phyloP scores from a whole-genome alignment of 2,329 filamentous ascomycete genomes.

The Didymella pinodella region DNA sequence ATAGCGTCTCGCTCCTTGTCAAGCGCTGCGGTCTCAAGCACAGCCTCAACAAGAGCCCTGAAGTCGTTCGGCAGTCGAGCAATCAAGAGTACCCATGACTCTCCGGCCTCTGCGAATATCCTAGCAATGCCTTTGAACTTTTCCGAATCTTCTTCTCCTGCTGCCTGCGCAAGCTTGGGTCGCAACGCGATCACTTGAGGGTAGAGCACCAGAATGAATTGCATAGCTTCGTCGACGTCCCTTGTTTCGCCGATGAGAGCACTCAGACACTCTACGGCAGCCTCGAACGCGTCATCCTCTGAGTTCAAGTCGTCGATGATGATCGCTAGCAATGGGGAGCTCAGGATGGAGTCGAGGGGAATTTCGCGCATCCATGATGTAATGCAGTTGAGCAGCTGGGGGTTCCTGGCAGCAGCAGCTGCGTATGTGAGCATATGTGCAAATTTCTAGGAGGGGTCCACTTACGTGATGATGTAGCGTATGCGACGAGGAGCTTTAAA shows the following conservation, averaged over 20 bases:
- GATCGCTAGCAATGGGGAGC: slow-evolving; percentile 82
- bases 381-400: slow-evolving; percentile 91
- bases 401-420: slow-evolving; percentile 80
- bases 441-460: slow-evolving; percentile 22
- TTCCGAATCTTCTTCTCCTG: slow-evolving; percentile 83
- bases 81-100: slow-evolving; percentile 92
- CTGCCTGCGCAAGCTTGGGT: slow-evolving; percentile 77
- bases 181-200: slow-evolving; percentile 79
- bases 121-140: slow-evolving; percentile 87
- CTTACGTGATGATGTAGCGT: slow-evolving; percentile 89
- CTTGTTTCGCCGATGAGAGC: slow-evolving; percentile 89
- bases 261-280: slow-evolving; percentile 91
- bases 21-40: slow-evolving; percentile 88
- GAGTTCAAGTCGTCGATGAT: slow-evolving; percentile 79
- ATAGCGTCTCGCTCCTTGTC: slow-evolving; percentile 92
- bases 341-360: slow-evolving; percentile 80
- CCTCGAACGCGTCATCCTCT: slow-evolving; percentile 82
- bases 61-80: slow-evolving; percentile 84
- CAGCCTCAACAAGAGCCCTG: slow-evolving; percentile 82
- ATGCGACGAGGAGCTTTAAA: slow-evolving; percentile 84
- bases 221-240: slow-evolving; percentile 89
- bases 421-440: slow-evolving; percentile 20
- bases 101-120: slow-evolving; percentile 90
- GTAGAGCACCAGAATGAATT: slow-evolving; percentile 82
- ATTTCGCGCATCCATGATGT: slow-evolving; percentile 97